phyloP scores from a whole-genome alignment of 1,284 basidiomycete species.

The Amanita bisporigera region DNA sequence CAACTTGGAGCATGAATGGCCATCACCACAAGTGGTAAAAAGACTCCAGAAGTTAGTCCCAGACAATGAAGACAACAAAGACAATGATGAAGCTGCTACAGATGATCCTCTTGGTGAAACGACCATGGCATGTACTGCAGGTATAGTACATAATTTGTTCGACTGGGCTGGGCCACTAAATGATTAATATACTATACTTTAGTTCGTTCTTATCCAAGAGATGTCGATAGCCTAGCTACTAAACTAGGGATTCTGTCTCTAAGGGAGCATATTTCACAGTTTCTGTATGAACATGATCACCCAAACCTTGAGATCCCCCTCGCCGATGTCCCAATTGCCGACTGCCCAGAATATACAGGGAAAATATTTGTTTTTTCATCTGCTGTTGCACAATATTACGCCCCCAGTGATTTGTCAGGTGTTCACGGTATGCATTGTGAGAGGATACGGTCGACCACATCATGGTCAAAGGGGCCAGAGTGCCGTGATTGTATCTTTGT shows the following conservation, averaged over 20 bases:
- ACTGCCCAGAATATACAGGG: not conserved
- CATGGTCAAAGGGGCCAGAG: no score
- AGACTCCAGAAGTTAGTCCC: no score
- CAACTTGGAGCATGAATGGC: no score
- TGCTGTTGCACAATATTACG: not conserved
- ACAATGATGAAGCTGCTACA: no score
- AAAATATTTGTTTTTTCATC: slow-evolving; percentile 4
- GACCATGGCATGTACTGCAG: no score
- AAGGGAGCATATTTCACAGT: not conserved
- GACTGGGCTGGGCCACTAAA: no score
- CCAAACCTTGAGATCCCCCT: not conserved
- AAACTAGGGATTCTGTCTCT: not conserved
- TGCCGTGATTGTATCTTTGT: not conserved
- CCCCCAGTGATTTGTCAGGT: not conserved
- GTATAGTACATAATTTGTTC: no score
- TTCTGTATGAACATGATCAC: not conserved
- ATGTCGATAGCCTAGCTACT: not conserved
- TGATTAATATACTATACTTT: no score
- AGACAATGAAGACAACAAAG: no score
- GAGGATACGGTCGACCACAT: not conserved
- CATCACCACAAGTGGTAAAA: no score
- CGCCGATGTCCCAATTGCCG: not conserved
- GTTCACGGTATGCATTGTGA: not conserved
- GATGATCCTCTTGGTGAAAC: no score
- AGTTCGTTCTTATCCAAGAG: not conserved